These are phyloP conservation scores for Termitomyces titanicus DNA, from an alignment of 768 basidiomycete genomes.

Conservation along the genomic window DNA sequence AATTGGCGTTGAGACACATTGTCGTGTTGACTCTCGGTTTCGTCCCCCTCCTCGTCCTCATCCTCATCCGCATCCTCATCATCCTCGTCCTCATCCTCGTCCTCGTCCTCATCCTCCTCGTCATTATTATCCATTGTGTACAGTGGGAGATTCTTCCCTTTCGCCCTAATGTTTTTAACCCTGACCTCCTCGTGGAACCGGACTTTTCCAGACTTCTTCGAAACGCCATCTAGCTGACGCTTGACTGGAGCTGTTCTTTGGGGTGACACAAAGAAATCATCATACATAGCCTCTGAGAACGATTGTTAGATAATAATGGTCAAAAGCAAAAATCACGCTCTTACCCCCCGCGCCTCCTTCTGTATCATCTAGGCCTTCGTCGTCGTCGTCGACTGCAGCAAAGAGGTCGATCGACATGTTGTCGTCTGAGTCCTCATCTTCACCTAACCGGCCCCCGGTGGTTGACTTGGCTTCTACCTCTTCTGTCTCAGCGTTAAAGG, in stretches of 20 bases:
- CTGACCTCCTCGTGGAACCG: slow-evolving; percentile 80
- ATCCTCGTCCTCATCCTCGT: slow-evolving; percentile 28
- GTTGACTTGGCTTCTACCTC: slow-evolving; percentile 64
- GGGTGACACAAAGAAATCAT: slow-evolving; percentile 80
- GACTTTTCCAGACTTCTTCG: slow-evolving; percentile 42
- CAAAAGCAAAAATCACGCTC: slow-evolving; percentile 14
- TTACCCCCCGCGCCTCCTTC: slow-evolving; percentile 39
- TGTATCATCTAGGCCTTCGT: slow-evolving; percentile 42
- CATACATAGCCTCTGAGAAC: slow-evolving; percentile 59
- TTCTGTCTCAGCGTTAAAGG: slow-evolving; percentile 86
- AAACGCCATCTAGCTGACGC: slow-evolving; percentile 15
- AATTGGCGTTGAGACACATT: slow-evolving; percentile 7
- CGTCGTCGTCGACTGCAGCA: slow-evolving; percentile 47
- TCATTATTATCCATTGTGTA: slow-evolving; percentile 40
- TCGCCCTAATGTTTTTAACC: slow-evolving; percentile 76
- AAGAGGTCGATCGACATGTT: slow-evolving; percentile 68
- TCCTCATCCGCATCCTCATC: slow-evolving; percentile 29
- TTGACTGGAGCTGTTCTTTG: slow-evolving; percentile 14
- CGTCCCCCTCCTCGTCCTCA: slow-evolving; percentile 24
- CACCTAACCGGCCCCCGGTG: slow-evolving; percentile 57
- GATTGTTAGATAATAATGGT: not conserved
- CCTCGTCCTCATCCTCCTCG: slow-evolving; percentile 30
- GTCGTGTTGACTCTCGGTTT: slow-evolving; percentile 3
- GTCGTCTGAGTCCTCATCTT: slow-evolving; percentile 38
- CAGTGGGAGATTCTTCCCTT: slow-evolving; percentile 61